These are phyloP conservation scores for Auricularia auricula-judae DNA, from an alignment of 768 basidiomycete species.

Conservation along the genomic window DNA sequence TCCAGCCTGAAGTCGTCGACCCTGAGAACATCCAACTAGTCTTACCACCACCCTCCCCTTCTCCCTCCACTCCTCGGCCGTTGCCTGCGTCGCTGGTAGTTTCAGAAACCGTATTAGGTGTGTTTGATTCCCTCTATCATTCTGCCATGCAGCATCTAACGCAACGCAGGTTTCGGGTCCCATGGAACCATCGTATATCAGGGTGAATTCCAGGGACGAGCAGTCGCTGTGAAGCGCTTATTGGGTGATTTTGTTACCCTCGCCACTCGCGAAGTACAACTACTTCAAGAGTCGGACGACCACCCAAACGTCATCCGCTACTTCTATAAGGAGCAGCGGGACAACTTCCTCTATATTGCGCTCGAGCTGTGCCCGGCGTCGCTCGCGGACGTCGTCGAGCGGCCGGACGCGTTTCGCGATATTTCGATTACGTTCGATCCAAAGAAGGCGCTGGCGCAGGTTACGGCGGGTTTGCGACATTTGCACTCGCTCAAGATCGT, in stretches of 20 bases:
- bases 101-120: slow-evolving; percentile 67
- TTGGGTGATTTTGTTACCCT: slow-evolving; percentile 93
- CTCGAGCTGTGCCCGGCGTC: slow-evolving; percentile 90
- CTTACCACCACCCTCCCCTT: slow-evolving; percentile 11
- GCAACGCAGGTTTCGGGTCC: slow-evolving; percentile 70
- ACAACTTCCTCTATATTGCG: slow-evolving; percentile 94
- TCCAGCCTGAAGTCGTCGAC: neutral
- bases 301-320: slow-evolving; percentile 98
- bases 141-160: neutral
- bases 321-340: slow-evolving; percentile 91
- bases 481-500: slow-evolving; percentile 90
- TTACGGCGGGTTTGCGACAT: slow-evolving; percentile 80
- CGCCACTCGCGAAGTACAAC: slow-evolving; percentile 83
- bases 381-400: slow-evolving; percentile 78
- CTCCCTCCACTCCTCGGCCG: slow-evolving; percentile 6
- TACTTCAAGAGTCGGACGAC: slow-evolving; percentile 94
- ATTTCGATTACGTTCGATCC: slow-evolving; percentile 72
- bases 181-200: slow-evolving; percentile 94
- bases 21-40: slow-evolving; percentile 9
- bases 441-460: slow-evolving; percentile 78
- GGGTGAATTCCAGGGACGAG: slow-evolving; percentile 91
- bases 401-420: slow-evolving; percentile 63
- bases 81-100: slow-evolving; percentile 45
- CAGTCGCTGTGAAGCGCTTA: slow-evolving; percentile 96
- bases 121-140: slow-evolving; percentile 11